phyloP scores from a whole-genome alignment of 495 filamentous ascomycete genomes.

The Penicillium roqueforti region DNA sequence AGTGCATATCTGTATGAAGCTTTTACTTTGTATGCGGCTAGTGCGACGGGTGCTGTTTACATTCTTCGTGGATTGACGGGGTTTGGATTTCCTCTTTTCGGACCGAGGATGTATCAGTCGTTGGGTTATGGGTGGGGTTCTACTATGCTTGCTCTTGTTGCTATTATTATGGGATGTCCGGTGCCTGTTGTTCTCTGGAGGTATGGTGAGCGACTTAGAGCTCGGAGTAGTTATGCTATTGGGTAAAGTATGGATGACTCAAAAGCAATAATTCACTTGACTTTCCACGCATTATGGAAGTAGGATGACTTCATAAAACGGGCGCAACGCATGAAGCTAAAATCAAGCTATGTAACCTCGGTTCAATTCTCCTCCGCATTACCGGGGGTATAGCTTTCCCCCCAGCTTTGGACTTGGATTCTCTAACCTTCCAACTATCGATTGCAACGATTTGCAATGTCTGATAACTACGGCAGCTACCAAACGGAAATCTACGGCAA shows the following conservation, averaged over 20 bases:
- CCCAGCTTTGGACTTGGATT: background rate
- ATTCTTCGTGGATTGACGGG: slow-evolving; percentile 58
- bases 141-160: slow-evolving; percentile 44
- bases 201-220: slow-evolving; percentile 11
- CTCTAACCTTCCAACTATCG: background rate
- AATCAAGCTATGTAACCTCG: background rate
- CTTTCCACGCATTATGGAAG: background rate
- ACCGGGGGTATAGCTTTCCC: background rate
- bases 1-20: slow-evolving; percentile 63
- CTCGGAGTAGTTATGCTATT: slow-evolving; percentile 1
- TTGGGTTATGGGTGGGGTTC: slow-evolving; percentile 52
- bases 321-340: background rate
- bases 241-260: background rate
- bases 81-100: slow-evolving; percentile 65
- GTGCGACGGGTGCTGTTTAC: slow-evolving; percentile 56
- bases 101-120: slow-evolving; percentile 47
- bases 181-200: slow-evolving; percentile 49
- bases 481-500: slow-evolving; percentile 48
- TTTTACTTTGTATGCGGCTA: slow-evolving; percentile 62
- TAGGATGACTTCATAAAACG: background rate
- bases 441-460: slow-evolving; percentile 21
- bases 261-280: background rate
- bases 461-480: slow-evolving; percentile 42
- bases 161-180: slow-evolving; percentile 42
- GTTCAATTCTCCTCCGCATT: background rate